Evolutionary conservation across 2,329 filamentous ascomycete genomes (phyloP).

Genomic region (Lachnellula arida): DNA sequence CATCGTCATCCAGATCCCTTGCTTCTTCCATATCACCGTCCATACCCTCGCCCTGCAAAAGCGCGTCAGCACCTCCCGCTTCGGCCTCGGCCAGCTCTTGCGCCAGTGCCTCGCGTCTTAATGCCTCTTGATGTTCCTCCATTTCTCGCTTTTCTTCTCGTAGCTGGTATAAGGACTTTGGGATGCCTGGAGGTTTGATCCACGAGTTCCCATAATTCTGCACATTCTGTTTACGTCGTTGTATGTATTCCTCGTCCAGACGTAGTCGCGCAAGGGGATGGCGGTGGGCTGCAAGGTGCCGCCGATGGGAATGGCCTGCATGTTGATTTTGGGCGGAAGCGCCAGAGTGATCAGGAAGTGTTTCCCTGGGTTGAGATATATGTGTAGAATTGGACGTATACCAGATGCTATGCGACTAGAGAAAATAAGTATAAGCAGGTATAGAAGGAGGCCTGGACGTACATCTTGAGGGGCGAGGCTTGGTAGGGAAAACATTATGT

Average conservation of each 20-base stretch:
- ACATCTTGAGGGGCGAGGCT: conserved; percentile 68
- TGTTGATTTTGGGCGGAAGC: conserved; percentile 17
- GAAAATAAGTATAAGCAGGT: not conserved
- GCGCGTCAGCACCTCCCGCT: conserved; percentile 40
- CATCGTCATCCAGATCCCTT: conserved; percentile 67
- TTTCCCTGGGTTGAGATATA: conserved; percentile 31
- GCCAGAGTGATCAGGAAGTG: conserved; percentile 24
- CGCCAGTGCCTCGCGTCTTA: conserved; percentile 65
- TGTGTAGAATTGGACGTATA: conserved; percentile 53
- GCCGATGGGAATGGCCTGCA: conserved; percentile 29
- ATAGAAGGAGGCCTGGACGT: conserved; percentile 31
- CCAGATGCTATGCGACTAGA: conserved; percentile 68
- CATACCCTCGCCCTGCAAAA: conserved; percentile 32
- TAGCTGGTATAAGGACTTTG: conserved; percentile 86
- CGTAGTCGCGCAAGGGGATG: conserved; percentile 64
- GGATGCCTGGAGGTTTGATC: conserved; percentile 82
- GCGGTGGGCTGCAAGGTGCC: conserved; percentile 46
- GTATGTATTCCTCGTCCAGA: conserved; percentile 71
- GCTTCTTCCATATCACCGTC: conserved; percentile 42
- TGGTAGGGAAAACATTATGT: conserved; percentile 53
- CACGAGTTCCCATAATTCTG: conserved; percentile 83
- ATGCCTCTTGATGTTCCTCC: conserved; percentile 74
- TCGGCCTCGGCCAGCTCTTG: conserved; percentile 71
- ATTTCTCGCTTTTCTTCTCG: conserved; percentile 86
- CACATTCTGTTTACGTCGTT: conserved; percentile 74